Conservation (phyloP, 2,329 filamentous ascomycete genomes). For the Ascochyta fabae region DNA sequence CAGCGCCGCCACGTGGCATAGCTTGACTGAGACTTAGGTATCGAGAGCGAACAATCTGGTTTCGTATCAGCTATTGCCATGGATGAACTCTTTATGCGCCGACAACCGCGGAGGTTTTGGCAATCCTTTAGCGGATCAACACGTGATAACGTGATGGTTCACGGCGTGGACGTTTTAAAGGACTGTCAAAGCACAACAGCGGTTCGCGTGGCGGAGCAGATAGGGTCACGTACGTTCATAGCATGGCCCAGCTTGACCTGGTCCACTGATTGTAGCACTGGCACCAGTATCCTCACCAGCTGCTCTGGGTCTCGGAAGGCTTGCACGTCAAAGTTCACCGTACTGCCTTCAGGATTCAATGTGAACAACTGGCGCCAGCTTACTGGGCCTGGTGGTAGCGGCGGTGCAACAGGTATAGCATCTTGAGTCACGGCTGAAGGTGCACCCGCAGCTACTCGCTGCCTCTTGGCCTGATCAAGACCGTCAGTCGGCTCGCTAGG, state of each 20-base stretch:
- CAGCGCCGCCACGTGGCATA: conserved; percentile 32
- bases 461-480: conserved; percentile 80
- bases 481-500: conserved; percentile 74
- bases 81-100: background rate
- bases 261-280: conserved; percentile 76
- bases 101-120: too few relatives aligned
- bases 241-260: conserved; percentile 72
- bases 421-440: conserved; percentile 32
- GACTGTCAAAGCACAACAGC: background rate
- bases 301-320: conserved; percentile 74
- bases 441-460: conserved; percentile 67
- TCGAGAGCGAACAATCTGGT: conserved; percentile 50
- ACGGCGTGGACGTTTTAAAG: background rate
- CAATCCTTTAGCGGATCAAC: background rate
- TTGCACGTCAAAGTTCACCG: conserved; percentile 83
- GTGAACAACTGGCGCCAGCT: conserved; percentile 87
- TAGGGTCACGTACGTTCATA: conserved; percentile 65
- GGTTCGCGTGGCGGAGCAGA: background rate
- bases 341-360: conserved; percentile 74
- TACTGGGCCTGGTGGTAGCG: conserved; percentile 76
- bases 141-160: conserved; percentile 10
- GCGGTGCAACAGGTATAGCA: conserved; percentile 63
- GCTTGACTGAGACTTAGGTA: conserved; percentile 49
- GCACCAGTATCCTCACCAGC: conserved; percentile 81
- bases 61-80: background rate